These are phyloP conservation scores for Kuraishia borneana DNA, from an alignment of 805 yeast species.

Conservation along the genomic window DNA sequence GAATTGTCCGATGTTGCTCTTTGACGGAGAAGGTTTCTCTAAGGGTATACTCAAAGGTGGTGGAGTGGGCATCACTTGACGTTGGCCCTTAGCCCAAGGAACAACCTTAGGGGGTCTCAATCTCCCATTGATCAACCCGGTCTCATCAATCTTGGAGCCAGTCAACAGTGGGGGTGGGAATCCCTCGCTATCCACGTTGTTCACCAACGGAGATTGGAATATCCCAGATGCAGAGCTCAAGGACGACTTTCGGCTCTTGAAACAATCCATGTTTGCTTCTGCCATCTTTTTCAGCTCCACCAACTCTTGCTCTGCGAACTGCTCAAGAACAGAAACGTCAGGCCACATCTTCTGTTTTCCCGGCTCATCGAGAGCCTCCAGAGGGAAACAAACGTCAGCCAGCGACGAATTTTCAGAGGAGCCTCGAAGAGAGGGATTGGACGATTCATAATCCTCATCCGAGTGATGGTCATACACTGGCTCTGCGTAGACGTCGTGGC, in stretches of 20 bases:
- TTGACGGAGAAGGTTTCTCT: neutral
- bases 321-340: slow-evolving; percentile 63
- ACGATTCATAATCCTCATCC: slow-evolving; percentile 9
- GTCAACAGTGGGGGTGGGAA: slow-evolving; percentile 8
- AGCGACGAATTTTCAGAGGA: slow-evolving; percentile 61
- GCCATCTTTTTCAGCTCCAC: slow-evolving; percentile 17
- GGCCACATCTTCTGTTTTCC: slow-evolving; percentile 58
- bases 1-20: slow-evolving; percentile 32
- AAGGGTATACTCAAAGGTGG: neutral
- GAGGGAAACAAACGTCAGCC: slow-evolving; percentile 88
- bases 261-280: slow-evolving; percentile 14
- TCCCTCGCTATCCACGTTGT: slow-evolving; percentile 8
- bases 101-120: slow-evolving; percentile 64
- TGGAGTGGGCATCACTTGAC: slow-evolving; percentile 7
- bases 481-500: slow-evolving; percentile 3
- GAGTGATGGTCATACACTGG: neutral
- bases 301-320: slow-evolving; percentile 63
- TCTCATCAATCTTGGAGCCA: slow-evolving; percentile 35
- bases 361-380: slow-evolving; percentile 35
- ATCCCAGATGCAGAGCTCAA: slow-evolving; percentile 13
- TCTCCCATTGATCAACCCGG: slow-evolving; percentile 47
- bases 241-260: slow-evolving; percentile 8
- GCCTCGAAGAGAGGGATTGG: slow-evolving; percentile 57
- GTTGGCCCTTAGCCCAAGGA: slow-evolving; percentile 52
- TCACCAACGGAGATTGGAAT: slow-evolving; percentile 24